Percentiles rank a stretch among this genome's conserved stretches.
Evolutionary conservation across 345 rosid genomes (phyloP).

Genomic region (Eucalyptus leucophloia): DNA sequence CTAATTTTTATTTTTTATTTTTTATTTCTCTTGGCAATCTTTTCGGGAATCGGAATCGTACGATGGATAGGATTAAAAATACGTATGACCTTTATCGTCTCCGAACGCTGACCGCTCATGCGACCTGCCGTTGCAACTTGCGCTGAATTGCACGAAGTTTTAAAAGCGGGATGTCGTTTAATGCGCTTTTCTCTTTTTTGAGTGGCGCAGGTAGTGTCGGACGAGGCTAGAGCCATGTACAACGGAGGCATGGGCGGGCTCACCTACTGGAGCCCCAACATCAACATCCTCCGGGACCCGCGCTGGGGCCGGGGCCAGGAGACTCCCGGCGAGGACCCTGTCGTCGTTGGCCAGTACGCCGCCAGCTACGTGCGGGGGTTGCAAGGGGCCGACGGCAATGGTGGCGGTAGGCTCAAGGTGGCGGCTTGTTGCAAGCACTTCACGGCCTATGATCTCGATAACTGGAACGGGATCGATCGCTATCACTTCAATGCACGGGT

Average conservation of each 20-base stretch:
- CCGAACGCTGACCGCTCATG: background rate
- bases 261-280: slow-evolving; percentile 77
- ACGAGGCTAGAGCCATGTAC: slow-evolving; percentile 70
- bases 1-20: background rate
- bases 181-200: background rate
- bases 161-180: background rate
- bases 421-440: slow-evolving; percentile 89
- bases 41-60: background rate
- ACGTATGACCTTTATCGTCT: background rate
- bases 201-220: slow-evolving; percentile 42
- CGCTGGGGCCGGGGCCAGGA: slow-evolving; percentile 95
- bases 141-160: background rate
- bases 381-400: slow-evolving; percentile 44
- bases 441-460: slow-evolving; percentile 83
- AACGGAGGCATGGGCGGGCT: slow-evolving; percentile 58
- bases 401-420: slow-evolving; percentile 49
- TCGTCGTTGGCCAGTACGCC: slow-evolving; percentile 57
- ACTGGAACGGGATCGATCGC: slow-evolving; percentile 75
- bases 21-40: background rate
- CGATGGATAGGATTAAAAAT: background rate
- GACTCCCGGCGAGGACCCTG: slow-evolving; percentile 90
- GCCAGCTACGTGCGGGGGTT: slow-evolving; percentile 71
- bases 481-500: slow-evolving; percentile 81
- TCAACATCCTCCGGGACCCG: slow-evolving; percentile 73
- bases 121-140: background rate